Base-by-base conservation (phyloP, 352 stramenopile species). In the Globisporangium apiculatum region DNA sequence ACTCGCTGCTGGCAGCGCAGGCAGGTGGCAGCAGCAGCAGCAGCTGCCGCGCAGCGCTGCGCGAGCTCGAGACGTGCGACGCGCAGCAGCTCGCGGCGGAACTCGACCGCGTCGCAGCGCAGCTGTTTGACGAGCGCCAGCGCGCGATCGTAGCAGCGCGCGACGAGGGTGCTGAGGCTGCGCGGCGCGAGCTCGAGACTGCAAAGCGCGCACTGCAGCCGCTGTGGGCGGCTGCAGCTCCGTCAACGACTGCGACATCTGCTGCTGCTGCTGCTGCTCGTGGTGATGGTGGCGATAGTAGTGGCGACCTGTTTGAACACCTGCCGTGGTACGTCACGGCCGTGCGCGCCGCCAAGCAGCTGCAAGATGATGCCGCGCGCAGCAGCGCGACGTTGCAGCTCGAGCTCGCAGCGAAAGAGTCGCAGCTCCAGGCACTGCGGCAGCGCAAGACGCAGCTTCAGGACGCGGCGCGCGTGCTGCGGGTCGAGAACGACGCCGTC, bases 401-500 rank as follows among this genome's bases (percentile, higher is more conserved):
- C 9, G 67, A 86, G 24, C 14, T 79, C 5, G 43, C 61, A 15
- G 50, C 46, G 6, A 67, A 70, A 51, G 54, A 67, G 31, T 45
- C 55, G 8, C 65, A 78, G n/a, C 68, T 69, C 7, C 61, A 69
- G 5, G 55, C 65, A 15, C 17, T 76, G 6, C 42, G 66, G 18
- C 58, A 70, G 49, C 70, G 49, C 11, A 76, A 68, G 24, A 7
- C 49, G 15, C 66, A 79, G 24, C 66, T 83, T 14, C 70, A 86
- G 18, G 73, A 91, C 48, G 55, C 63, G 5, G 74, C 73, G n/a
- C 77, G 74, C 38, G 62, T 85, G 47, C 62, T 91, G 40, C 56
- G 67, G 17, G 89, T 91, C 58, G 80, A 91, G 53, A 89, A 87
- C 53, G 80, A 88, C 14, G 87, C 80, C 2, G 10, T 83, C 14